These are phyloP conservation scores for Daedaleopsis nitida DNA, from an alignment of 768 basidiomycete genomes.

Conservation along the genomic window DNA sequence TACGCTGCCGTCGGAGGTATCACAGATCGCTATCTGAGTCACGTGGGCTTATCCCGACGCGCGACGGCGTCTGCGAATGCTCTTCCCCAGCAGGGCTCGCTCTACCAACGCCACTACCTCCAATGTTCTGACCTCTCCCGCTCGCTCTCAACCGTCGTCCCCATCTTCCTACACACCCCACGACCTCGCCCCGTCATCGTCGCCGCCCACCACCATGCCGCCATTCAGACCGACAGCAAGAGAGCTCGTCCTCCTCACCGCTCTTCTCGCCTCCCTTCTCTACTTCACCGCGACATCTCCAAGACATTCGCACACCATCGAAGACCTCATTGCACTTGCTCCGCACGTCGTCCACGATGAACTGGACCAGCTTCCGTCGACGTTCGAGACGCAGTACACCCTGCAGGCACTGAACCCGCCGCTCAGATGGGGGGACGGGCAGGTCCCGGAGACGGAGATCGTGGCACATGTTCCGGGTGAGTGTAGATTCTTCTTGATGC, in stretches of 20 bases:
- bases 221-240: conserved; percentile 31
- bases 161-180: not conserved
- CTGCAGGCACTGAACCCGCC: conserved; percentile 26
- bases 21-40: not conserved
- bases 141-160: not conserved
- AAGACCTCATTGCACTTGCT: not conserved
- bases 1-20: not conserved
- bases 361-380: conserved; percentile 6
- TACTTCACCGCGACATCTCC: conserved; percentile 18
- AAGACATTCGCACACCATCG: conserved; percentile 1
- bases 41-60: not conserved
- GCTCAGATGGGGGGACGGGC: conserved; percentile 29
- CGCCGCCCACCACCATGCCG: conserved; percentile 20
- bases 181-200: not conserved
- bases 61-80: not conserved
- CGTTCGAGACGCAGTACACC: conserved; percentile 30
- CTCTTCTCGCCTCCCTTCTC: conserved; percentile 31
- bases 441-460: conserved; percentile 62
- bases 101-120: not conserved
- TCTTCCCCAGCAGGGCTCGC: not conserved
- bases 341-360: conserved; percentile 14
- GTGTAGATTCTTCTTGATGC: conserved; percentile 25
- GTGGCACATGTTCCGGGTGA: conserved; percentile 57
- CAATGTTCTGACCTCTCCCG: not conserved
- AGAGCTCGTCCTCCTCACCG: conserved; percentile 31